Evolutionary conservation across 257 asterid genomes (phyloP), one percentile per base, ranked within the genome.

Genomic region (Solanum boliviense): DNA sequence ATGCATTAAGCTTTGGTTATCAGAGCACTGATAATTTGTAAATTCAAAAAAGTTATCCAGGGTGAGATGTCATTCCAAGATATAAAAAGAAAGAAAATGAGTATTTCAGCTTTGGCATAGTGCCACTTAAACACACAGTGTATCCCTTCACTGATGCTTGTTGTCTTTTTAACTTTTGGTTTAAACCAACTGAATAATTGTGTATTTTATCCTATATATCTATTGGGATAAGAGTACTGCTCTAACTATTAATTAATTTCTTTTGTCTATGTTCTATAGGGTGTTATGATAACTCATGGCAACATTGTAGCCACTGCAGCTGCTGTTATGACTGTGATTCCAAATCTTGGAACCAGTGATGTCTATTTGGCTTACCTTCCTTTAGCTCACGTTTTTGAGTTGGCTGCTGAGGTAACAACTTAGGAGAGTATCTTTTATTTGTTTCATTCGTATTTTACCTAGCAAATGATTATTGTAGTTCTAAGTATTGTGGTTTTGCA

Each of bases 221-320:
- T 7, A 82, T 48, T 82, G 34, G 46, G 46, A 20, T 5, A 46
- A 5, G 86, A 82, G 31, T 48, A 48, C 12, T 18, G 41, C 71
- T 82, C 71, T 10, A 48, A 82, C 71, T 82, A 31, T 18, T 82
- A 52, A 48, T 20, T 82, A 48, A 18, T 82, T 39, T 82, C 35
- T 41, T 36, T 76, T 87, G 70, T 79, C 68, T 68, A 20, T 67
- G 74, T 71, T 13, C 68, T 86, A 74, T 88, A 96, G 99, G 99
- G 99, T 88, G 99, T 96, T 91, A 95, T 96, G 99, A 95, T 96
- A 92, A 93, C 95, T 72, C 99, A 96, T 88, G 98, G 98, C 44
- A 96, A 95, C 94, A 92, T 94, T 70, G 98, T 96, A 88, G 95
- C 98, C 87, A 95, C 98, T 85, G 94, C 98, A 65, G 98, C 98